A percentile compares a stretch with the other conserved stretches of the same genome.
Conservation (phyloP, 2,329 filamentous ascomycete species). For the Paraphaeosphaeria minitans region DNA sequence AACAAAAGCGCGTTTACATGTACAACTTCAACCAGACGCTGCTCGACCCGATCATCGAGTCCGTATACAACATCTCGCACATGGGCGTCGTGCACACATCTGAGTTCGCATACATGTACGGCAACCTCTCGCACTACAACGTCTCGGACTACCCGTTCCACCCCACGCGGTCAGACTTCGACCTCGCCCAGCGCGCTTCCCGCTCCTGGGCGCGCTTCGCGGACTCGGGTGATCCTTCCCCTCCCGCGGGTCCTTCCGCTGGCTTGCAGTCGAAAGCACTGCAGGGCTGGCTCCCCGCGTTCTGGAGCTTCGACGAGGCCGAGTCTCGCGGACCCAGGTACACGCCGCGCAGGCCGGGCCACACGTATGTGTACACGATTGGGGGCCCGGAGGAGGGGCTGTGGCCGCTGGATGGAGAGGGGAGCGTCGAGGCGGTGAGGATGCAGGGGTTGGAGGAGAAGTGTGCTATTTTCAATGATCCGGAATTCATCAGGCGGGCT, state of each 20-base stretch:
- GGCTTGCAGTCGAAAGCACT: slow-evolving; percentile 36
- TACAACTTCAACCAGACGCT: slow-evolving; percentile 62
- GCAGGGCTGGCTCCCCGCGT: slow-evolving; percentile 50
- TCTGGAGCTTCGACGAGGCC: slow-evolving; percentile 22
- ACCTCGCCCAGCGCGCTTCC: slow-evolving; percentile 48
- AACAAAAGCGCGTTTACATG: slow-evolving; percentile 52
- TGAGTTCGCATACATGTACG: slow-evolving; percentile 61
- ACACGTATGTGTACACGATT: slow-evolving; percentile 35
- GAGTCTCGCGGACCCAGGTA: slow-evolving; percentile 18
- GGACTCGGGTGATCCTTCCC: slow-evolving; percentile 35
- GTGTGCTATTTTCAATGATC: slow-evolving; percentile 55
- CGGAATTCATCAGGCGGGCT: slow-evolving; percentile 46
- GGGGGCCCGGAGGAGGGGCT: slow-evolving; percentile 54
- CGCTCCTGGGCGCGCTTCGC: slow-evolving; percentile 58
- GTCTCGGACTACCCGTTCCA: slow-evolving; percentile 39
- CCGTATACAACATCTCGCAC: slow-evolving; percentile 41
- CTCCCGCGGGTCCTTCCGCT: slow-evolving; percentile 19
- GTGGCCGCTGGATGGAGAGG: slow-evolving; percentile 46
- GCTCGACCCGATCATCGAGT: slow-evolving; percentile 51
- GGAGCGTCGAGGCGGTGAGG: slow-evolving; percentile 32
- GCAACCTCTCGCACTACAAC: slow-evolving; percentile 50
- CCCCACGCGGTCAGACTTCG: slow-evolving; percentile 49
- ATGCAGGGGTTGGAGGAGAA: slow-evolving; percentile 53
- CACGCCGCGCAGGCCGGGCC: slow-evolving; percentile 19
- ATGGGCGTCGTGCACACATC: slow-evolving; percentile 58